These are phyloP conservation scores for Spencermartinsiella ligniputridi DNA, from an alignment of 1,139 yeast genomes.

Conservation along the genomic window DNA sequence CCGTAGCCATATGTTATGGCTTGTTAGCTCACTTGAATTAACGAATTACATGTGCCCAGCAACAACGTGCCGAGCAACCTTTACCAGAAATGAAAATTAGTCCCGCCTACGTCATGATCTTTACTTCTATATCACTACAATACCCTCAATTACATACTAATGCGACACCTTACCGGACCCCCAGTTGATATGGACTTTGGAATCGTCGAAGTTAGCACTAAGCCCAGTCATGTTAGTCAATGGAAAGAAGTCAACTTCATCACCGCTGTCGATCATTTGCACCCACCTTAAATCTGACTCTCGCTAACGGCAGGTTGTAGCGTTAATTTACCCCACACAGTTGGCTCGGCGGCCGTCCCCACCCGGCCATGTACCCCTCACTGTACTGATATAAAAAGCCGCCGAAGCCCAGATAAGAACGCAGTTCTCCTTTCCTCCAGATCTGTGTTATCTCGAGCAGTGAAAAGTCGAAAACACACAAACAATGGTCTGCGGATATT, in stretches of 20 bases:
- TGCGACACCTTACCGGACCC: not conserved
- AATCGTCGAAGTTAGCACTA: not conserved
- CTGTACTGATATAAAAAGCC: not conserved
- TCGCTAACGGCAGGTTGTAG: not conserved
- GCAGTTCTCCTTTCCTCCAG: too few species aligned
- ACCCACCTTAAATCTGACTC: not conserved
- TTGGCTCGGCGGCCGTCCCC: not conserved
- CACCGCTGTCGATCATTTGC: too few species aligned
- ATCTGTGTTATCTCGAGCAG: too few species aligned
- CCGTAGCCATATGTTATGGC: slow-evolving; percentile 61
- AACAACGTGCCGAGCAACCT: too few species aligned
- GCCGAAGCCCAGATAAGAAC: too few species aligned
- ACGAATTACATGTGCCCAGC: too few species aligned
- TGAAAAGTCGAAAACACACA: too few species aligned
- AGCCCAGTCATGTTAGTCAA: not conserved
- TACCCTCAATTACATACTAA: not conserved
- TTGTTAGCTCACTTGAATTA: slow-evolving; percentile 8
- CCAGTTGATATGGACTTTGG: not conserved
- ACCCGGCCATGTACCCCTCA: not conserved
- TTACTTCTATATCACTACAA: too few species aligned
- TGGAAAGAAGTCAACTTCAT: too few species aligned
- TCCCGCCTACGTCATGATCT: too few species aligned
- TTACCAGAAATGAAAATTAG: too few species aligned
- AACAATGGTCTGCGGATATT: slow-evolving; percentile 16
- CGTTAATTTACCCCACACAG: not conserved